Base-by-base conservation (phyloP, 768 basidiomycete species). In the Collybia mongolica region DNA sequence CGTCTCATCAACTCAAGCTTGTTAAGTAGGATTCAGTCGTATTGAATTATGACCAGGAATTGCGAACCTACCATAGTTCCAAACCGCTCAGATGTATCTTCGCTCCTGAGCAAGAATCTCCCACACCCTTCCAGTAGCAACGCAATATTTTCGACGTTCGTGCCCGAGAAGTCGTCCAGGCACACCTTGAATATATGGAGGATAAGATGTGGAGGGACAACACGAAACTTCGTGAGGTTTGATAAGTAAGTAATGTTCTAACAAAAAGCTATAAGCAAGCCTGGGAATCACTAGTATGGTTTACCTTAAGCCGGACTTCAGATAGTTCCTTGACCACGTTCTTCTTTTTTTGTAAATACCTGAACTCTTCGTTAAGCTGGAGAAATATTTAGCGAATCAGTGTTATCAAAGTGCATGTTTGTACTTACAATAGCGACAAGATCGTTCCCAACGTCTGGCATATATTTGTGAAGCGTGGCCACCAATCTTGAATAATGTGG, bases 181-280 rank as follows among this genome's bases (percentile, higher is more conserved):
- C 92, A 96, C 44, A 96, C 93, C 81, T 98, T 98, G 75, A 96
- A 90, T 59, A 93, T 88, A 65, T 98, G 95, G 41, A 99, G 72
- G 60, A 98, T 93, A 49, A 96, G 75, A 65, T 98, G 94, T 3
- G 86, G 72, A 23, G 93, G 94, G 6, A 98, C 90, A 18, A 98
- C 84, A 35, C 81, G 76, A 67, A 98, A 98, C 69, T 99, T 99
- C n/a, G 95, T 95, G 59, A 99, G 71, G 66, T 89, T 96, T 4
- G 91, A 88, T 49, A 94, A 68, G 70, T 88, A 99, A 11, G 82
- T 78, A 19, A 91, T 80, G 62, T 98, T 99, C 93, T 98, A 53
- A 12, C n/a, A 35, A 36, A 32, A 12, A 26, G 7, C 7, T 14
- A 32, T 32, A 5, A 32, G 32, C 2, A 32, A 6, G 32, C 14